Base-by-base conservation (phyloP, 2,329 filamentous ascomycete genomes). In the Phialophora tarda region DNA sequence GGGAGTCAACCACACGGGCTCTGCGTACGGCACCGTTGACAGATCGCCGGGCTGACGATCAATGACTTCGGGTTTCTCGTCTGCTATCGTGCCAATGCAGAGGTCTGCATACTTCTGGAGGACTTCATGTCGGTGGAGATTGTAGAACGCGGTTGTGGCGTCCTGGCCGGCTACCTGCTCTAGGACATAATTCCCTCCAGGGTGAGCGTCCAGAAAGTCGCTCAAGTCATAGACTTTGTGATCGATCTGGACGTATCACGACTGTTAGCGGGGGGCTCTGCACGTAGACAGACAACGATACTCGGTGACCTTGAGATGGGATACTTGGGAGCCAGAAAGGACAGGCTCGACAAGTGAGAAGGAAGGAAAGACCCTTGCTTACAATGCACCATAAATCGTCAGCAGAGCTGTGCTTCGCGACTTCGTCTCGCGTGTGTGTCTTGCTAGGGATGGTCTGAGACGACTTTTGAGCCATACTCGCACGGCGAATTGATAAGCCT, bases 51-150 rank as follows among this genome's bases (percentile, higher is more conserved):
- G 82, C 74, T 88, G 79, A 1, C 86, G 87, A 23, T 88, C 86
- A 69, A 93, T 84, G 72, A 95, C 86, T 75, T 92, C 86, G 23
- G 91, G 85, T 74, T 84, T 88, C 82, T 96, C 91, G 78, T 87
- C 90, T 71, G 87, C 82, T 75, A 96, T 78, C 14, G 87, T 91
- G 74, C 92, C 92, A 73, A 96, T 85, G 78, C 86, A 89, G 21
- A 96, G 85, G 73, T 86, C 83, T 55, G 84, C 80, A 82, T 96
- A 96, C 77, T 93, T 93, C 67, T 88, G 82, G 11, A 96, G 85
- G n/a, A 96, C 91, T 79, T 96, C 92, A 73, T 96, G 92, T 28
- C 92, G 85, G 81, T 97, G 93, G 61, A 97, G 88, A 82, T 96
- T 96, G 86, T 96, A 96, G 69, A 79, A 82, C 7, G 75, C 79